Percentiles rank a stretch among this genome's conserved stretches.
Evolutionary conservation across 305 asterid genomes (phyloP).

Genomic region (Andrographis paniculata): DNA sequence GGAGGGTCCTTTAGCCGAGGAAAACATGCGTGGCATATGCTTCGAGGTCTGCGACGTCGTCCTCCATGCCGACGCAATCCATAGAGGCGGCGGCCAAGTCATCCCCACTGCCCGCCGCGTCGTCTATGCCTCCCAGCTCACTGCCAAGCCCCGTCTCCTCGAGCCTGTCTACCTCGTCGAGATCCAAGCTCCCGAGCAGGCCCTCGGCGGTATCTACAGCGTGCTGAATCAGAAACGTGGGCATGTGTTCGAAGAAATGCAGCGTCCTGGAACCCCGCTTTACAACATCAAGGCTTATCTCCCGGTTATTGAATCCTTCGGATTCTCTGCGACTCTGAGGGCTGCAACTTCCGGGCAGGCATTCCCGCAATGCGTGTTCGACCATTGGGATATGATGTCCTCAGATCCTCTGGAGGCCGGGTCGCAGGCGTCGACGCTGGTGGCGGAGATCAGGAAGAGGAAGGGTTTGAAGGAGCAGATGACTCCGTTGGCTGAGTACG

Average conservation of each 20-base stretch:
- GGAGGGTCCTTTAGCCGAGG: conserved; percentile 72
- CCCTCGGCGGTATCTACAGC: conserved; percentile 63
- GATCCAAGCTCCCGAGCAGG: conserved; percentile 66
- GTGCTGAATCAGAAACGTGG: conserved; percentile 72
- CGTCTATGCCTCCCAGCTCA: conserved; percentile 52
- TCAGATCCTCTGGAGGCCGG: conserved; percentile 55
- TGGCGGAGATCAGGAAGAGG: conserved; percentile 49
- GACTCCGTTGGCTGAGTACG: conserved; percentile 54
- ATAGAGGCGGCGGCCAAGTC: conserved; percentile 73
- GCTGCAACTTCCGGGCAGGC: conserved; percentile 69
- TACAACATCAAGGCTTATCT: conserved; percentile 71
- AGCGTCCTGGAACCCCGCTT: conserved; percentile 62
- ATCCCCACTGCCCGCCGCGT: conserved; percentile 72
- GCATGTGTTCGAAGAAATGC: conserved; percentile 64
- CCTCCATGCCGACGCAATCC: conserved; percentile 77
- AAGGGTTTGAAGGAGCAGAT: conserved; percentile 71
- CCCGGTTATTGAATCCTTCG: conserved; percentile 48
- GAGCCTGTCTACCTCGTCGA: conserved; percentile 65
- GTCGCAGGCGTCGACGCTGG: conserved; percentile 40
- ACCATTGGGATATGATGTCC: conserved; percentile 67
- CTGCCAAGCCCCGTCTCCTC: conserved; percentile 63
- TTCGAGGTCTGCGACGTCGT: conserved; percentile 74
- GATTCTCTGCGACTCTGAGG: conserved; percentile 14
- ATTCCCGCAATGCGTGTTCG: conserved; percentile 59
- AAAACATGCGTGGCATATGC: conserved; percentile 81